These are phyloP conservation scores for Venturia pyrina DNA, from an alignment of 2,329 filamentous ascomycete genomes.

Conservation along the genomic window DNA sequence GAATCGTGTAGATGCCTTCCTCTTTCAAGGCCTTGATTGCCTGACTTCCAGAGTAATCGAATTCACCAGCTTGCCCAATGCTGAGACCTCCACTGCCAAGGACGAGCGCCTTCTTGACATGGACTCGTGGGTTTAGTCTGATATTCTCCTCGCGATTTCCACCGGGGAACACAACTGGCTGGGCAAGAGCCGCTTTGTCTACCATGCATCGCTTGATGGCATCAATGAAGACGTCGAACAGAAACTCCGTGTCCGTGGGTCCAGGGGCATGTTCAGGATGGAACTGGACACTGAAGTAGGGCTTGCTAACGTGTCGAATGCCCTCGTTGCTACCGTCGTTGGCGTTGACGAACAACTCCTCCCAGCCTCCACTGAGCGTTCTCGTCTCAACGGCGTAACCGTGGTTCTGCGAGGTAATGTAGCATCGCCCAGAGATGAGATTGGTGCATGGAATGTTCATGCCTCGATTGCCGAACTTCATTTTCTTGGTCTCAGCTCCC, in stretches of 20 bases:
- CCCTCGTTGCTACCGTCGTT: conserved; percentile 98
- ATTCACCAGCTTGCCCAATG: conserved; percentile 96
- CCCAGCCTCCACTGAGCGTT: conserved; percentile 69
- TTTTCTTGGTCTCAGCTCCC: conserved; percentile 79
- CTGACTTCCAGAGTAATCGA: conserved; percentile 97
- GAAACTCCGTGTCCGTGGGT: conserved; percentile 87
- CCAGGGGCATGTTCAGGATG: conserved; percentile 96
- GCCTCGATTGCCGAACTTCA: conserved; percentile 99
- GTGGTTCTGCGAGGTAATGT: conserved; percentile 98
- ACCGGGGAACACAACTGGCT: conserved; percentile 79
- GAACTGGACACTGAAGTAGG: conserved; percentile 99
- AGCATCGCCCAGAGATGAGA: conserved; percentile 88
- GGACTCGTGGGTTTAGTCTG: conserved; percentile 63
- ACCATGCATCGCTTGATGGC: conserved; percentile 65
- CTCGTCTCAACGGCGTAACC: conserved; percentile 83
- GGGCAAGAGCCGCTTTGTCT: conserved; percentile 55
- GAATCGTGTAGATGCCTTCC: conserved; percentile 92
- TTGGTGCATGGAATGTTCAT: conserved; percentile 98
- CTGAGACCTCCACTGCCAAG: conserved; percentile 90
- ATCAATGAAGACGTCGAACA: conserved; percentile 94
- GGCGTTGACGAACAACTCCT: conserved; percentile 93
- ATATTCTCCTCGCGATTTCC: conserved; percentile 72
- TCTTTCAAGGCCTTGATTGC: conserved; percentile 98
- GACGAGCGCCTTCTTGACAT: conserved; percentile 89
- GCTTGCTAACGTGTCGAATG: conserved; percentile 75